Percentiles rank a stretch among this genome's conserved stretches.
phyloP scores from a whole-genome alignment of 2,329 filamentous ascomycete species.

The Akanthomyces lecanii region DNA sequence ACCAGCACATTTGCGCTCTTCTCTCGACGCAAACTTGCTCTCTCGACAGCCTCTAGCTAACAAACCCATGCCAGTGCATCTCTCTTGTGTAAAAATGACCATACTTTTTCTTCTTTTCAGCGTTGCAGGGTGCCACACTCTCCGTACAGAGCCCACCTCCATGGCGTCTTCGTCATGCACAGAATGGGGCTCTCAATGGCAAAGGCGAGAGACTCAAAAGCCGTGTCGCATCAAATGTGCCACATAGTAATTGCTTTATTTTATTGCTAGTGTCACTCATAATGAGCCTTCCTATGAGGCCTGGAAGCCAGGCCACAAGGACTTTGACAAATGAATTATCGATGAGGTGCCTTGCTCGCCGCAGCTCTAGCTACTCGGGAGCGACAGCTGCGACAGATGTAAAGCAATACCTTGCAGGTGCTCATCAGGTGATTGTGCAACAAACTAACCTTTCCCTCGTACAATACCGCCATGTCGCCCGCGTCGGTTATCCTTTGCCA shows the following conservation, averaged over 20 bases:
- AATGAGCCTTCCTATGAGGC: not conserved
- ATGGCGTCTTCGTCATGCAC: not conserved
- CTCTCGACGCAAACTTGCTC: not conserved
- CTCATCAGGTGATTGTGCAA: not conserved
- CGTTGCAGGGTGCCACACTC: not conserved
- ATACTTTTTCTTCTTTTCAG: not conserved
- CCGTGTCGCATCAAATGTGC: not conserved
- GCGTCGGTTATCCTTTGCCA: slow-evolving; percentile 37
- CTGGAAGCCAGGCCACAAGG: not conserved
- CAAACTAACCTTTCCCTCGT: slow-evolving; percentile 1
- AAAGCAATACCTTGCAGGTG: not conserved
- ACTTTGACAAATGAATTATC: not conserved
- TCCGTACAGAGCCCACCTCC: not conserved
- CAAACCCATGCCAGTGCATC: too few species aligned
- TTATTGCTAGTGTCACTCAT: too few species aligned
- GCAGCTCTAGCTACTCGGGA: not conserved
- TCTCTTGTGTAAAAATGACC: not conserved
- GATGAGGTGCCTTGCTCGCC: not conserved
- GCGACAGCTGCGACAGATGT: not conserved
- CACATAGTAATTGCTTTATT: too few species aligned
- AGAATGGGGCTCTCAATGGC: not conserved
- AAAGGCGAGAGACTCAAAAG: not conserved
- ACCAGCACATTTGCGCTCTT: not conserved
- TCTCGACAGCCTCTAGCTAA: not conserved
- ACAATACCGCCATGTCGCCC: slow-evolving; percentile 27